Percentiles rank a stretch among this genome's conserved stretches.
These are phyloP conservation scores for Cyberlindnera meyerae DNA, from an alignment of 805 yeast genomes.

Conservation along the genomic window DNA sequence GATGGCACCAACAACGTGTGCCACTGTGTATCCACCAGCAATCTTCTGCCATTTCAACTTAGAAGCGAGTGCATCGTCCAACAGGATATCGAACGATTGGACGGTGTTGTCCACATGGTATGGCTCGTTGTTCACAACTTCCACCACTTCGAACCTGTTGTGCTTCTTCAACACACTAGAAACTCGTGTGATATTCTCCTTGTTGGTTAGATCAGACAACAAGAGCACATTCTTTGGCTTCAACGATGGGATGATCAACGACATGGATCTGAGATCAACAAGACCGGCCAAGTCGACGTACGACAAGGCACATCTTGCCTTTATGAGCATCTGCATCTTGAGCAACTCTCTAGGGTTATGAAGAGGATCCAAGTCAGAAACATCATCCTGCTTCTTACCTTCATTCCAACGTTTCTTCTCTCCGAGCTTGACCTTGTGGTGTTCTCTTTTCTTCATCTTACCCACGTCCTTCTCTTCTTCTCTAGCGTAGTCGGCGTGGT, in stretches of 20 bases:
- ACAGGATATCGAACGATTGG: conserved; percentile 53
- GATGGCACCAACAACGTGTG: conserved; percentile 74
- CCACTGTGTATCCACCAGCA: conserved; percentile 74
- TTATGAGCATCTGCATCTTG: conserved; percentile 30
- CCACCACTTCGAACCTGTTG: conserved; percentile 30
- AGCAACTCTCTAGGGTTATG: conserved; percentile 47
- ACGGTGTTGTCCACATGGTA: conserved; percentile 51
- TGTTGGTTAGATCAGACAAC: conserved; percentile 39
- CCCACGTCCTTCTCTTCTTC: conserved; percentile 42
- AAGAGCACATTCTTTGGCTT: conserved; percentile 72
- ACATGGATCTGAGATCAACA: conserved; percentile 77
- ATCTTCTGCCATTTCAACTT: conserved; percentile 77
- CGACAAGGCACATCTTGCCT: conserved; percentile 64
- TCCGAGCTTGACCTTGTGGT: conserved; percentile 28
- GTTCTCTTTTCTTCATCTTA: conserved; percentile 25
- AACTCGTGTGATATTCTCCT: conserved; percentile 11
- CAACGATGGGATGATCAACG: conserved; percentile 69
- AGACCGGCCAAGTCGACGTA: conserved; percentile 79
- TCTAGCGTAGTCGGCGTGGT: conserved; percentile 55
- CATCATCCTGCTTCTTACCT: conserved; percentile 45
- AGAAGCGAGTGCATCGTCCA: conserved; percentile 61
- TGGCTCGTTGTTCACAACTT: conserved; percentile 32
- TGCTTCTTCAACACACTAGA: conserved; percentile 20
- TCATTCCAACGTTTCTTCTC: conserved; percentile 34
- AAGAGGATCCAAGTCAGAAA: conserved; percentile 44